These are phyloP conservation scores for Cichorium intybus DNA, from an alignment of 140 eudicot genomes.

Conservation along the genomic window DNA sequence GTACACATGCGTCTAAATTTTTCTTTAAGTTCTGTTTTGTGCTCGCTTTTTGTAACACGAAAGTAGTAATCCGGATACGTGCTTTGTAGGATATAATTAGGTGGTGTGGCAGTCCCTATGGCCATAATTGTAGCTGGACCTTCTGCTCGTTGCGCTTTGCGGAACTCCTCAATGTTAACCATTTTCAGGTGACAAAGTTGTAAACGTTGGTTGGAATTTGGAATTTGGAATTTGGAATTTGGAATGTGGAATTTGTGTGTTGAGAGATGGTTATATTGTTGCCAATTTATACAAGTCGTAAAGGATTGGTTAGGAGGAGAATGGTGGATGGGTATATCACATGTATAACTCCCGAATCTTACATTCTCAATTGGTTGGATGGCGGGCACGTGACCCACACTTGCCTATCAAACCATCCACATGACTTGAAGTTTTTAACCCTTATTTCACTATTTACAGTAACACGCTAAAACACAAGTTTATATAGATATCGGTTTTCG, in stretches of 20 bases:
- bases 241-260: not conserved
- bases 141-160: constrained; percentile 30
- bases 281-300: not conserved
- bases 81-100: constrained; percentile 28
- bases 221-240: no score
- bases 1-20: constrained; percentile 48
- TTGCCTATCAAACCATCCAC: not conserved
- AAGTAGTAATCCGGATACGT: constrained; percentile 41
- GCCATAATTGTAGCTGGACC: constrained; percentile 49
- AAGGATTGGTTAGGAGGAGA: not conserved
- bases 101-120: constrained; percentile 40
- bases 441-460: no score
- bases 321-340: constrained; percentile 11
- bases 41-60: constrained; percentile 40
- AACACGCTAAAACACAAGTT: not conserved
- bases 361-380: not conserved
- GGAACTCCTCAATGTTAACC: constrained; percentile 22
- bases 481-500: no score
- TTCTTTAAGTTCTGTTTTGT: constrained; percentile 32
- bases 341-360: not conserved
- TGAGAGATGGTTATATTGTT: not conserved
- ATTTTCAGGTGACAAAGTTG: not conserved
- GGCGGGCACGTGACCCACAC: not conserved
- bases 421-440: no score
- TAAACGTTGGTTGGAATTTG: no score